Conservation (phyloP, 2,329 filamentous ascomycete species). For the Dactylellina parvicollis region DNA sequence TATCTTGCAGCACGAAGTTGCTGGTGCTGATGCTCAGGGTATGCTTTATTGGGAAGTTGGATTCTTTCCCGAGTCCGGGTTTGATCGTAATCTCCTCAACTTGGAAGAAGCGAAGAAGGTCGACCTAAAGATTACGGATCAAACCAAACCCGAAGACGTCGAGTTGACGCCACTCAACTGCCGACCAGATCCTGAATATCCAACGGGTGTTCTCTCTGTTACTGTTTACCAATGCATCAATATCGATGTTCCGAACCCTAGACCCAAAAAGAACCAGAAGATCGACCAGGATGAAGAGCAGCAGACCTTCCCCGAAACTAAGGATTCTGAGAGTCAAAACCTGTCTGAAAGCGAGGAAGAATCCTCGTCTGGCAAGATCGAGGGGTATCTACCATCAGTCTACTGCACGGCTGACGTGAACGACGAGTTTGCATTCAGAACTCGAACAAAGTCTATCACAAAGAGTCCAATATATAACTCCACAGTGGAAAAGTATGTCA, state of each 20-base stretch:
- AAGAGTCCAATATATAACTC: constrained; percentile 98
- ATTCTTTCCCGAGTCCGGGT: constrained; percentile 90
- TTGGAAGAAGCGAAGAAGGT: constrained; percentile 74
- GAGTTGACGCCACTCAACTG: constrained; percentile 89
- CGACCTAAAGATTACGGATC: constrained; percentile 85
- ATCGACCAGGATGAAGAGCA: constrained; percentile 36
- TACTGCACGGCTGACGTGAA: constrained; percentile 94
- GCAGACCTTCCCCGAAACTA: constrained; percentile 74
- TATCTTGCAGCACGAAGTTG: constrained; percentile 81
- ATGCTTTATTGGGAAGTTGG: constrained; percentile 96
- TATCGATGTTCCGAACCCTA: constrained; percentile 68
- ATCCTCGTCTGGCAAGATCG: constrained; percentile 28
- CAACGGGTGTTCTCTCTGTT: constrained; percentile 85
- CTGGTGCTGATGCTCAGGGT: constrained; percentile 87
- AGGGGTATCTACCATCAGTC: constrained; percentile 74
- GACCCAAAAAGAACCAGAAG: constrained; percentile 32
- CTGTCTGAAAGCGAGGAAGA: constrained; percentile 43
- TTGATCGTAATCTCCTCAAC: constrained; percentile 80
- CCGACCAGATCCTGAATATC: constrained; percentile 93
- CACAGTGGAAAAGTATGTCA: constrained; percentile 89
- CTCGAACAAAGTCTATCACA: constrained; percentile 88
- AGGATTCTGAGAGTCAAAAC: constrained; percentile 79
- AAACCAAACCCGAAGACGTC: constrained; percentile 74
- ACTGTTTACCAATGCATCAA: constrained; percentile 96
- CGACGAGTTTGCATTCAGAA: constrained; percentile 80